Percentiles rank a stretch among this genome's conserved stretches.
Evolutionary conservation across 2,329 filamentous ascomycete species (phyloP).

Genomic region (Rhinocladiella mackenziei): DNA sequence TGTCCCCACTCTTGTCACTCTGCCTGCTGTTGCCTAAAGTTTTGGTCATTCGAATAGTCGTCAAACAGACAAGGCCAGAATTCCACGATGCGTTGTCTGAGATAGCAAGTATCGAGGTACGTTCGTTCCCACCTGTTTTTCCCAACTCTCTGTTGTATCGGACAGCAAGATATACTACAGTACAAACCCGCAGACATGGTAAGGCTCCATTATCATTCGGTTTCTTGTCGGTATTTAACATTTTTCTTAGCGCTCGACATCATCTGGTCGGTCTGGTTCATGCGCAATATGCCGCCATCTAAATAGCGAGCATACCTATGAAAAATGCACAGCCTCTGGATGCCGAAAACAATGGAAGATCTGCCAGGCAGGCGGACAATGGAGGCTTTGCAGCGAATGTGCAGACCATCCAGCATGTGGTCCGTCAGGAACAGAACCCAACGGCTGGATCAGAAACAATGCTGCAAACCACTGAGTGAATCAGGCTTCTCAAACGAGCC

Average conservation of each 20-base stretch:
- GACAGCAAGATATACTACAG: too few species aligned
- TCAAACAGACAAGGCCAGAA: too few species aligned
- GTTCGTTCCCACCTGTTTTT: too few species aligned
- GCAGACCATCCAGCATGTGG: not conserved
- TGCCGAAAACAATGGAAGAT: conserved; percentile 15
- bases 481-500: not conserved
- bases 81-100: too few species aligned
- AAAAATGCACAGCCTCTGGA: not conserved
- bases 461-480: not conserved
- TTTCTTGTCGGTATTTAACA: not conserved
- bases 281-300: not conserved
- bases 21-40: too few species aligned
- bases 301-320: not conserved
- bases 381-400: not conserved
- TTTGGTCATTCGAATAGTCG: too few species aligned
- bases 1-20: too few species aligned
- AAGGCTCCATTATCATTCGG: not conserved
- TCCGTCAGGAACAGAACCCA: not conserved
- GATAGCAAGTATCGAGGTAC: too few species aligned
- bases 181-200: too few species aligned
- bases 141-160: too few species aligned
- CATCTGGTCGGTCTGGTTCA: not conserved
- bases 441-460: not conserved
- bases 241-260: not conserved
- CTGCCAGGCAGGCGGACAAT: not conserved